Evolutionary conservation across 257 asterid species (phyloP).

Genomic region (Jacaranda copaia): DNA sequence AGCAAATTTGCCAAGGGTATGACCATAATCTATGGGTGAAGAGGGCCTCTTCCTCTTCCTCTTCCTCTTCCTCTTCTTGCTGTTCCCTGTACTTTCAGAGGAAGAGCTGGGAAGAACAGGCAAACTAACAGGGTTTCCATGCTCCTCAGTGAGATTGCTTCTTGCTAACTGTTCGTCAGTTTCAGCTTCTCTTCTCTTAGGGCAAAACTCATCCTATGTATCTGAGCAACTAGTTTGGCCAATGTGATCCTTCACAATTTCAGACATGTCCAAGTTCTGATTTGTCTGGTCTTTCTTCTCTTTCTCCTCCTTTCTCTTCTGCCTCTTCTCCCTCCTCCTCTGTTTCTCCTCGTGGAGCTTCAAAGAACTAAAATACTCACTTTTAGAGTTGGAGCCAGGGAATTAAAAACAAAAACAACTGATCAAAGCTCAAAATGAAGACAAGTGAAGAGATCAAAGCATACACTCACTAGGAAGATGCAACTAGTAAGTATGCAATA

Average conservation of each 20-base stretch:
- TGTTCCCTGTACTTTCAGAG: conserved; percentile 73
- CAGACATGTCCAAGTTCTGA: conserved; percentile 32
- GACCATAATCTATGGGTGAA: conserved; percentile 38
- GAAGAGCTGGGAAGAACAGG: conserved; percentile 56
- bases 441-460: neutral
- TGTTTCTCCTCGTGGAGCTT: conserved; percentile 69
- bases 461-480: too few relatives aligned
- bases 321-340: conserved; percentile 50
- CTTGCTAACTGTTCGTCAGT: conserved; percentile 50
- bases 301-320: conserved; percentile 34
- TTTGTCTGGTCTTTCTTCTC: conserved; percentile 37
- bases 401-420: conserved; percentile 29
- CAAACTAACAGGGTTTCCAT: conserved; percentile 41
- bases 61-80: conserved; percentile 68
- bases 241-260: conserved; percentile 3
- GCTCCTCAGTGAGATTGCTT: conserved; percentile 76
- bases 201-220: conserved; percentile 26
- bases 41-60: too few relatives aligned
- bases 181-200: conserved; percentile 41
- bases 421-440: neutral
- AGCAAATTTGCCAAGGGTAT: conserved; percentile 43
- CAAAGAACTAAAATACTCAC: conserved; percentile 65
- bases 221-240: conserved; percentile 24
- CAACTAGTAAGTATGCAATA: too few relatives aligned
- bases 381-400: conserved; percentile 51